Percentiles rank a stretch among this genome's conserved stretches.
Evolutionary conservation across 1,139 yeast species (phyloP).

Genomic region (Protomyces gravidus): DNA sequence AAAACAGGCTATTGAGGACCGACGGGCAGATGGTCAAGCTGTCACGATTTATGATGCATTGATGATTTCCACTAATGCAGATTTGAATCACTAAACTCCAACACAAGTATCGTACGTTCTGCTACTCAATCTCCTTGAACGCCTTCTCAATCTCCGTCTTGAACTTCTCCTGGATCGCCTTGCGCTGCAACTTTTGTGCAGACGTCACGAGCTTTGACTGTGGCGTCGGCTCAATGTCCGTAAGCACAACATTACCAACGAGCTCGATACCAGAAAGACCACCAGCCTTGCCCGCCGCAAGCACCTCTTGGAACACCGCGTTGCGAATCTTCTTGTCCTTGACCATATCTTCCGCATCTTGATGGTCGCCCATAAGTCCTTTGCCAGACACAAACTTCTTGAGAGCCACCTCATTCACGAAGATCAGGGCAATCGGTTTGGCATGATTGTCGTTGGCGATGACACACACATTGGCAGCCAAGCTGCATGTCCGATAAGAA

Average conservation of each 20-base stretch:
- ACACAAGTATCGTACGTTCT: no score
- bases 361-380: conserved; percentile 50
- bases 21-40: no score
- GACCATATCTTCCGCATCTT: conserved; percentile 52
- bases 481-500: conserved; percentile 73
- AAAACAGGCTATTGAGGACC: no score
- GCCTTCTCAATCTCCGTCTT: conserved; percentile 40
- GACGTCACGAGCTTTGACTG: conserved; percentile 89
- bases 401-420: conserved; percentile 70
- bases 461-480: conserved; percentile 78
- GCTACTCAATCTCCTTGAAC: conserved; percentile 35
- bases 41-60: no score
- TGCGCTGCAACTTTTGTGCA: conserved; percentile 95
- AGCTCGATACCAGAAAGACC: conserved; percentile 86
- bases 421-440: conserved; percentile 86
- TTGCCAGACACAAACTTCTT: conserved; percentile 55
- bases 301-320: conserved; percentile 56
- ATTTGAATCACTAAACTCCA: no score
- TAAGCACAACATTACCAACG: conserved; percentile 68
- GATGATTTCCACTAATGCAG: no score
- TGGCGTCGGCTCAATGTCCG: conserved; percentile 96
- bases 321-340: conserved; percentile 55
- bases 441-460: conserved; percentile 83
- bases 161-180: conserved; percentile 65
- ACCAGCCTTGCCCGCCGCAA: conserved; percentile 71